Percentiles rank a stretch among this genome's conserved stretches.
phyloP scores from a whole-genome alignment of 2,329 filamentous ascomycete genomes.

The Botrytis aclada region DNA sequence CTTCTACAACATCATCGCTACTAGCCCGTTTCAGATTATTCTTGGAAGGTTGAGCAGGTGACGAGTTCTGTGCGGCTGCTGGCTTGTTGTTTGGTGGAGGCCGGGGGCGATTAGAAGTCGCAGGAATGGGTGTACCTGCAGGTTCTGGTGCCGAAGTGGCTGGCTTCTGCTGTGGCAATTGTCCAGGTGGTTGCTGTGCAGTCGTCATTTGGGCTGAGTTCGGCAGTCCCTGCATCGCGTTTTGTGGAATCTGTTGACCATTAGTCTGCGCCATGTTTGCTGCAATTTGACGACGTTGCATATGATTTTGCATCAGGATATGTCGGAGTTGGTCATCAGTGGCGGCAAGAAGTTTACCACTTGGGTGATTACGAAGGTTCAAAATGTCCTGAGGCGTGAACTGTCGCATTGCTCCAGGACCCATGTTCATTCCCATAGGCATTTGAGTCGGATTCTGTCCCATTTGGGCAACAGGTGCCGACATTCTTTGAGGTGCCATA shows the following conservation, averaged over 20 bases:
- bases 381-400: conserved; percentile 34
- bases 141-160: conserved; percentile 19
- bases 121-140: conserved; percentile 17
- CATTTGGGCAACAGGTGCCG: conserved; percentile 38
- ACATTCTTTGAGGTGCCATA: conserved; percentile 29
- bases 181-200: conserved; percentile 17
- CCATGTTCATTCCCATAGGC: conserved; percentile 27
- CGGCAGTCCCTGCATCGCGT: conserved; percentile 11
- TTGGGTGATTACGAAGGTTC: conserved; percentile 31
- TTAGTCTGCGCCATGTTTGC: conserved; percentile 19
- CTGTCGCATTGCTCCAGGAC: conserved; percentile 24
- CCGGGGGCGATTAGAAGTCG: conserved; percentile 24
- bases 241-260: conserved; percentile 20
- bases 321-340: conserved; percentile 37
- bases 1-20: conserved; percentile 46
- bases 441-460: conserved; percentile 29
- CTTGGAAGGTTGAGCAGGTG: conserved; percentile 39
- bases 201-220: conserved; percentile 2
- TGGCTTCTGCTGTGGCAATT: conserved; percentile 25
- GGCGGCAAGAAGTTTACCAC: conserved; percentile 30
- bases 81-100: conserved; percentile 24
- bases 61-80: conserved; percentile 31
- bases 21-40: conserved; percentile 42
- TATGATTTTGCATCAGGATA: conserved; percentile 29
- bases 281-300: conserved; percentile 21